Evolutionary conservation across 2,329 filamentous ascomycete genomes (phyloP).

Genomic region (Diaporthe citriasiana): DNA sequence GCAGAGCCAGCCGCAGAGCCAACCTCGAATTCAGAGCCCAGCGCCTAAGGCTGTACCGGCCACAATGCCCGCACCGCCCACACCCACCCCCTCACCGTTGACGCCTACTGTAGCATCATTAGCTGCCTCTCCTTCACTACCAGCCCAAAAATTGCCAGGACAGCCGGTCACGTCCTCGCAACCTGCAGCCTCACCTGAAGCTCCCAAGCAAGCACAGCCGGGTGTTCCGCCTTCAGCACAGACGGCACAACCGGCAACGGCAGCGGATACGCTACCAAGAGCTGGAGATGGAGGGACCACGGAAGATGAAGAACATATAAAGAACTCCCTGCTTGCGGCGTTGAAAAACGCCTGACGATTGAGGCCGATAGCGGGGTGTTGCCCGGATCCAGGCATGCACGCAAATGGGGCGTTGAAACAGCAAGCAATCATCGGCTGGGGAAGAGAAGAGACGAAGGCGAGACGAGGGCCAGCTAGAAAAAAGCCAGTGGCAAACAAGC

Average conservation of each 20-base stretch:
- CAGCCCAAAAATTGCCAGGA: constrained; percentile 36
- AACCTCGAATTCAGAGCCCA: not conserved
- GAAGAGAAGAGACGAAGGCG: constrained; percentile 1
- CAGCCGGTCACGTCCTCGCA: constrained; percentile 17
- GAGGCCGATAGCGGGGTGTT: not conserved
- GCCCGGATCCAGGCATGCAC: not conserved
- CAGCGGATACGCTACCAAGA: not conserved
- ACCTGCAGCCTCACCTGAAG: constrained; percentile 40
- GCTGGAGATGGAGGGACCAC: constrained; percentile 1
- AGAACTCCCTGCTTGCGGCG: constrained; percentile 32
- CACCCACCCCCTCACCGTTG: constrained; percentile 1
- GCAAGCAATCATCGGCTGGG: constrained; percentile 23
- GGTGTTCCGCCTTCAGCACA: constrained; percentile 36
- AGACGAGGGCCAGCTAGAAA: constrained; percentile 25
- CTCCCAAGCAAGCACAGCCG: constrained; percentile 35
- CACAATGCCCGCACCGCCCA: constrained; percentile 33
- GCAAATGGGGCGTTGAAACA: constrained; percentile 30
- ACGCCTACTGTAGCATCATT: constrained; percentile 32
- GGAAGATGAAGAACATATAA: constrained; percentile 30
- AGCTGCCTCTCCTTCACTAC: constrained; percentile 29
- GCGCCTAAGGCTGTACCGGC: constrained; percentile 14
- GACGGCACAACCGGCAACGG: constrained; percentile 31
- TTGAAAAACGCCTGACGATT: constrained; percentile 29
- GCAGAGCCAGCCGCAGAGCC: not conserved
- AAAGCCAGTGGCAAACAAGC: constrained; percentile 26